Base-by-base conservation (phyloP, 805 yeast species). In the Tetrapisispora pingtungensis region DNA sequence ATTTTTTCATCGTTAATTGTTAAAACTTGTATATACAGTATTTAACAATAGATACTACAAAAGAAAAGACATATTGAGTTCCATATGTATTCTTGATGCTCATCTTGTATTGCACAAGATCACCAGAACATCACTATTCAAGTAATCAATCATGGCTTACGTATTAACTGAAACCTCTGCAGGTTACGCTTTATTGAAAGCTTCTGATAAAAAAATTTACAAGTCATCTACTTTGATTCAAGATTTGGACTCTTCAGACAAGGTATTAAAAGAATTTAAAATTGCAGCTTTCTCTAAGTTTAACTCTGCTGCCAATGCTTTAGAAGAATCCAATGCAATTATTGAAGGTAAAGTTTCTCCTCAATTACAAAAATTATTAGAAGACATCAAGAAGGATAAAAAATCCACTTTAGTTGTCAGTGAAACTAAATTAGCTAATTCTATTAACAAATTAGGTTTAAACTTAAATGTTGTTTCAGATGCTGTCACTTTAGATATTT, bases 131-230 rank as follows among this genome's bases (percentile, higher is more conserved):
- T 14, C 19, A 24, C 4, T 24, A 36, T 4, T 14, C 31, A 10
- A 36, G 10, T 26, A n/a, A 13, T 15, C 12, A 14, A 24, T 24
- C 4, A 84, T 84, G 94, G 83, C 94, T 51, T 84, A 73, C 77
- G 88, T 90, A 62, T 79, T 90, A 66, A 84, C 97, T 49, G 98
- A 93, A 74, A 93, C 98, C 53, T 85, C 98, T 52, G 98, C 98
- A 42, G 98, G 98, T 64, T 93, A 93, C 68, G 98, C 98, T 64
- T 77, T 93, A 64, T 78, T 93, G 66, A 93, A 93, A 74, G 96
- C 97, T 46, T 82, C 96, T 52, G 97, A 93, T 75, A 93, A 93
- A 75, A 90, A 90, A 76, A 82, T 93, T 59, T 82, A 90, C 78
- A 90, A 89, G 72, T 80, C 93, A 26, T 67, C 83, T 44, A 65